Conservation (phyloP, 192 early-diverging fungal species). For the Thoreauomyces humboldtii region DNA sequence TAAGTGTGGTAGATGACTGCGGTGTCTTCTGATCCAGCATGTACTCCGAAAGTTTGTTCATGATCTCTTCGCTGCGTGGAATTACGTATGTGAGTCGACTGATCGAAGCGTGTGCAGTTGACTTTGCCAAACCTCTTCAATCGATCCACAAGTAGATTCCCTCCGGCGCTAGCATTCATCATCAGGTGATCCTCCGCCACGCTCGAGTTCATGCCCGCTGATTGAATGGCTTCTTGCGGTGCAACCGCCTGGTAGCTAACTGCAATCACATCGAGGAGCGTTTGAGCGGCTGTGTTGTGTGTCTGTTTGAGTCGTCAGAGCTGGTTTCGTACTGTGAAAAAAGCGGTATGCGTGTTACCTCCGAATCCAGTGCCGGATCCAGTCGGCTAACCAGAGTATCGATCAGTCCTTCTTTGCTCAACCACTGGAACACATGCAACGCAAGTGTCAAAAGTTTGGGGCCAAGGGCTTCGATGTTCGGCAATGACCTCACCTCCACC, state of each 20-base stretch:
- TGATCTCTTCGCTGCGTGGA: conserved; percentile 61
- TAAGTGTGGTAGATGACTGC: conserved; percentile 79
- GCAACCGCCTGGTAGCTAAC: conserved; percentile 51
- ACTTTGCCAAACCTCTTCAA: conserved; percentile 37
- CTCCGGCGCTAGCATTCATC: too few relatives aligned
- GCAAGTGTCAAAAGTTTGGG: too few relatives aligned
- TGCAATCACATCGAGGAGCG: conserved; percentile 74
- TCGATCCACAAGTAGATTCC: conserved; percentile 51
- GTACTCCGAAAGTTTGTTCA: conserved; percentile 72
- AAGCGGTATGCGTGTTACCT: conserved; percentile 45
- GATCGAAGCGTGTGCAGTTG: too few relatives aligned
- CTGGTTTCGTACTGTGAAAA: conserved; percentile 10
- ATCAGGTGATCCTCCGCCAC: conserved; percentile 8
- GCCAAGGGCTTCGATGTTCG: too few relatives aligned
- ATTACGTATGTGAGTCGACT: too few relatives aligned
- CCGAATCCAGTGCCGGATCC: conserved; percentile 73
- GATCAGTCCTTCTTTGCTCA: conserved; percentile 73
- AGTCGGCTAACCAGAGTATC: conserved; percentile 73
- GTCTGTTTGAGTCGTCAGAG: conserved; percentile 37
- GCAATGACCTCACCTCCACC: conserved; percentile 60
- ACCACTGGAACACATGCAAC: too few relatives aligned
- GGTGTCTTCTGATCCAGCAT: conserved; percentile 82
- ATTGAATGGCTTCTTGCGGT: conserved; percentile 2
- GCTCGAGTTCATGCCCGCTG: background rate
- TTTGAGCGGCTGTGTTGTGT: conserved; percentile 74